Evolutionary conservation across 805 yeast species (phyloP).

Genomic region (Monosporozyma aquatica): DNA sequence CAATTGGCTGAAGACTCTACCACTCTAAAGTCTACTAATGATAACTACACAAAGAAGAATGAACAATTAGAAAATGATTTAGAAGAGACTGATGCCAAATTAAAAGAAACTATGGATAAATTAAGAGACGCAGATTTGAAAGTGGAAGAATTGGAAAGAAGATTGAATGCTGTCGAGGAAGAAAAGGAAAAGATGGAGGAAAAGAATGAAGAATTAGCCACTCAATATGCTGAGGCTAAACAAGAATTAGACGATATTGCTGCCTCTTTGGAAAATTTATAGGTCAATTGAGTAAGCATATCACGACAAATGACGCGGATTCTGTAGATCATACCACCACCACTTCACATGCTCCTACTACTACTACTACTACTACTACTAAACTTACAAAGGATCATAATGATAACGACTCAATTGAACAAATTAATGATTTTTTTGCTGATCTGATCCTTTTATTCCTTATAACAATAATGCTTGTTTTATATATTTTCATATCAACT

Average conservation of each 20-base stretch:
- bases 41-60: slow-evolving; percentile 84
- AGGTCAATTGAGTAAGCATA: slow-evolving; percentile 5
- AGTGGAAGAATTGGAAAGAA: slow-evolving; percentile 93
- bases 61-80: slow-evolving; percentile 76
- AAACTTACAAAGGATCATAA: no score
- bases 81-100: slow-evolving; percentile 77
- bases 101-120: slow-evolving; percentile 88
- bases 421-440: background rate
- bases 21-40: slow-evolving; percentile 81
- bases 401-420: no score
- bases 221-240: slow-evolving; percentile 75
- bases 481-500: slow-evolving; percentile 1
- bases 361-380: no score
- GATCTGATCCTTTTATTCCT: background rate
- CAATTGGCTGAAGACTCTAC: slow-evolving; percentile 86
- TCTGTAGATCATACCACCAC: background rate
- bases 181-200: slow-evolving; percentile 88
- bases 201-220: slow-evolving; percentile 80
- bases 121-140: slow-evolving; percentile 91
- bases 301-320: background rate
- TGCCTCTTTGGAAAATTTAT: slow-evolving; percentile 74
- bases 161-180: slow-evolving; percentile 80
- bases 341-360: no score
- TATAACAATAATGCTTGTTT: background rate
- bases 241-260: slow-evolving; percentile 94